phyloP scores from a whole-genome alignment of 768 basidiomycete species.

The Russula ochroleuca region DNA sequence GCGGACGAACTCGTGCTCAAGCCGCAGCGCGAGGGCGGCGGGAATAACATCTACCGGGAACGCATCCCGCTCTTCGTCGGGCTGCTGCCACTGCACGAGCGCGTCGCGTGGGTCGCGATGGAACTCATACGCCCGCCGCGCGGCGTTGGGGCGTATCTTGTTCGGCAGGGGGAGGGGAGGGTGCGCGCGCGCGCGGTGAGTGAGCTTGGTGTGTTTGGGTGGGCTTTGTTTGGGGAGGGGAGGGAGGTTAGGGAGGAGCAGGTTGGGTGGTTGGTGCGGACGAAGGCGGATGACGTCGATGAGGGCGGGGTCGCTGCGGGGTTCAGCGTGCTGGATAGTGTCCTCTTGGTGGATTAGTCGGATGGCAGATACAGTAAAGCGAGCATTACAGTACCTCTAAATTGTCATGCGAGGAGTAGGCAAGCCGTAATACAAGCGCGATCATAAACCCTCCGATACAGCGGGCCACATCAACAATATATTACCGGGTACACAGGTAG shows the following conservation, averaged over 20 bases:
- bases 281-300: constrained; percentile 85
- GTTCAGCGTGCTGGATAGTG: constrained; percentile 43
- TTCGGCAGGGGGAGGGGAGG: constrained; percentile 55
- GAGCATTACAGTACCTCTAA: too few species aligned
- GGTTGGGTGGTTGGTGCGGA: constrained; percentile 81
- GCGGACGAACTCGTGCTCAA: constrained; percentile 76
- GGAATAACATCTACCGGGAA: constrained; percentile 89
- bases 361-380: too few species aligned
- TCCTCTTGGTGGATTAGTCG: constrained; percentile 37
- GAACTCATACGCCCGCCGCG: constrained; percentile 79
- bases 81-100: constrained; percentile 51
- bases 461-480: too few species aligned
- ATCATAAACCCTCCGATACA: too few species aligned
- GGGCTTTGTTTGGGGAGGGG: constrained; percentile 65
- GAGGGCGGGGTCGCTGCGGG: constrained; percentile 79
- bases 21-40: constrained; percentile 97
- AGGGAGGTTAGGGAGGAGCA: constrained; percentile 52
- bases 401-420: too few species aligned
- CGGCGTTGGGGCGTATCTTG: constrained; percentile 64
- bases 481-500: not conserved
- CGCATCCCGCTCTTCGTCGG: constrained; percentile 78
- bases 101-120: constrained; percentile 94
- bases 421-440: too few species aligned
- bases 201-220: constrained; percentile 92
- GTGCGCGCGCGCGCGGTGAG: constrained; percentile 67